These are phyloP conservation scores for Fusarium dimerum DNA, from an alignment of 2,329 filamentous ascomycete genomes.

Conservation along the genomic window DNA sequence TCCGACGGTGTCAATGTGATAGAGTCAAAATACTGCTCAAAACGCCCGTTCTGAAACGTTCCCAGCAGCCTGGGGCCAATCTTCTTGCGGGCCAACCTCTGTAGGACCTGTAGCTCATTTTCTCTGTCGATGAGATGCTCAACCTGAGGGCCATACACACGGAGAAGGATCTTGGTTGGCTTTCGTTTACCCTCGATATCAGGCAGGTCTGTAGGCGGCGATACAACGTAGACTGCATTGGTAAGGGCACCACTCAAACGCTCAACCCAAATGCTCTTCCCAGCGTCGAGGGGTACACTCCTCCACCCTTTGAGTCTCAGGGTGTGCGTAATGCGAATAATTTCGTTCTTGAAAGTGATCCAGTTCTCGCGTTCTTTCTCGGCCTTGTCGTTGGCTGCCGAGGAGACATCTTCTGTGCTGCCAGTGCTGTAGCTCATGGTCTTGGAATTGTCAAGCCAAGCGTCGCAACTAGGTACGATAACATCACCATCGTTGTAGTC, in stretches of 20 bases:
- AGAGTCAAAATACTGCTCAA: constrained; percentile 92
- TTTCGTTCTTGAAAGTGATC: constrained; percentile 88
- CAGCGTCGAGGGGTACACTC: constrained; percentile 71
- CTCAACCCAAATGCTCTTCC: constrained; percentile 68
- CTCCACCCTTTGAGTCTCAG: constrained; percentile 90
- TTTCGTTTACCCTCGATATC: constrained; percentile 43
- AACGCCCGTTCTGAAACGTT: constrained; percentile 91
- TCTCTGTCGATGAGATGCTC: constrained; percentile 95
- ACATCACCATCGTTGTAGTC: constrained; percentile 81
- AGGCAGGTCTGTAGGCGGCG: constrained; percentile 67
- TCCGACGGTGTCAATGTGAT: constrained; percentile 75
- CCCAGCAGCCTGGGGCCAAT: constrained; percentile 91
- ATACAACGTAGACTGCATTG: constrained; percentile 94
- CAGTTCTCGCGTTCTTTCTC: constrained; percentile 76
- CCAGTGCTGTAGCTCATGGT: constrained; percentile 73
- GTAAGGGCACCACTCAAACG: constrained; percentile 89
- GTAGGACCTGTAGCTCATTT: constrained; percentile 82
- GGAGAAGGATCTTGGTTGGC: constrained; percentile 74
- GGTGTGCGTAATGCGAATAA: constrained; percentile 86
- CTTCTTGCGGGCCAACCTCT: constrained; percentile 83
- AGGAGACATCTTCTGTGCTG: constrained; percentile 40
- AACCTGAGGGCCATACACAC: constrained; percentile 92
- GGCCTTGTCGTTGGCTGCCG: constrained; percentile 41
- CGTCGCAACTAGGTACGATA: constrained; percentile 83
- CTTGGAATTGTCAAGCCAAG: constrained; percentile 84